Percentiles rank a stretch among this genome's conserved stretches.
phyloP scores from a whole-genome alignment of 2,329 filamentous ascomycete genomes.

The Thielaviopsis euricoi region DNA sequence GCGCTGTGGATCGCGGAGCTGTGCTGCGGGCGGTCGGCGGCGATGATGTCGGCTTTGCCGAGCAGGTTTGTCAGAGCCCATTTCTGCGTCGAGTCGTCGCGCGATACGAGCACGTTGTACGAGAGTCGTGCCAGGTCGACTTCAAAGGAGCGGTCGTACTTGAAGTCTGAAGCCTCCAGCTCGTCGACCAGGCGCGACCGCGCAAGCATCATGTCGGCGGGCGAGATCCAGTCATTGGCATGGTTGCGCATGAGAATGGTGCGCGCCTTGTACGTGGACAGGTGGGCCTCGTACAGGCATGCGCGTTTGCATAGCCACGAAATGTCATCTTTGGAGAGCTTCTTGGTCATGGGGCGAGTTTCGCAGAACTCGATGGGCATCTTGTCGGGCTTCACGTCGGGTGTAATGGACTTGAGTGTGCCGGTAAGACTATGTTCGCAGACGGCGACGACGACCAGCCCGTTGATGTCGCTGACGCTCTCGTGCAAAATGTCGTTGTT shows the following conservation, averaged over 20 bases:
- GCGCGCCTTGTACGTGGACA: slow-evolving; percentile 16
- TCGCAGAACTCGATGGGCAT: neutral
- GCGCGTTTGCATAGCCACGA: slow-evolving; percentile 17
- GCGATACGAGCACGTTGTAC: neutral
- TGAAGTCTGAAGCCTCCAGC: slow-evolving; percentile 1
- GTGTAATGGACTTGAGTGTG: slow-evolving; percentile 12
- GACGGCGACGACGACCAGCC: slow-evolving; percentile 16
- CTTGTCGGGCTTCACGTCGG: neutral
- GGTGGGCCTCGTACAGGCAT: slow-evolving; percentile 15
- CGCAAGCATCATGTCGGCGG: slow-evolving; percentile 13
- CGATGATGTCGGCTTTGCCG: slow-evolving; percentile 3
- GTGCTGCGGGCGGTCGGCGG: neutral
- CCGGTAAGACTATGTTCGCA: slow-evolving; percentile 14
- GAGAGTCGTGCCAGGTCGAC: neutral
- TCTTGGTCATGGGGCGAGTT: neutral
- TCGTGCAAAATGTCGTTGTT: slow-evolving; percentile 13
- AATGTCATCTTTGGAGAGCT: slow-evolving; percentile 6
- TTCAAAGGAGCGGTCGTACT: neutral
- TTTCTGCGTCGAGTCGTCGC: neutral
- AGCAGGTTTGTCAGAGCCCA: neutral
- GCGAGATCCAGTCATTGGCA: slow-evolving; percentile 17
- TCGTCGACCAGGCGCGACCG: slow-evolving; percentile 14
- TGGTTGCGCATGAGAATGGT: slow-evolving; percentile 17
- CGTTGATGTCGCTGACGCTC: slow-evolving; percentile 18
- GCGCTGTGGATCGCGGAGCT: neutral